Evolutionary conservation across 306 rosid species (phyloP).

Genomic region (Medicago ruthenica): DNA sequence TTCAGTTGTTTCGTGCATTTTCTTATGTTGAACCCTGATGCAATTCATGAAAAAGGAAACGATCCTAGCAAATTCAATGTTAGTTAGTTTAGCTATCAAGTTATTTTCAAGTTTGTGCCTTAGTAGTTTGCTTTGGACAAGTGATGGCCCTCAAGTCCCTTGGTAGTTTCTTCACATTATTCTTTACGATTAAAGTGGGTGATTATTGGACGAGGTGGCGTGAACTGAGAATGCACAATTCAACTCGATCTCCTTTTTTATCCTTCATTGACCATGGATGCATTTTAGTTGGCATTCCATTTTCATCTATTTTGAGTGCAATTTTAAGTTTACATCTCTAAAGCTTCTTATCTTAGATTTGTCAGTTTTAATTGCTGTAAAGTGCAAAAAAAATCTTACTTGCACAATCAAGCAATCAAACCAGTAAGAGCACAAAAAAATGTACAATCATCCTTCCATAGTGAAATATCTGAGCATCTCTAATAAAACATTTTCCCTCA

Average conservation of each 20-base stretch:
- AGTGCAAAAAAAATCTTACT: not conserved
- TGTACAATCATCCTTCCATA: not conserved
- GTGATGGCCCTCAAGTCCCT: slow-evolving; percentile 1
- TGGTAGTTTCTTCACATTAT: not conserved
- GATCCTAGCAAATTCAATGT: slow-evolving; percentile 18
- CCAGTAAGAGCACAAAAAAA: not conserved
- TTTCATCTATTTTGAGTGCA: too few species aligned
- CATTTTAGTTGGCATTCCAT: too few species aligned
- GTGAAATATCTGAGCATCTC: not conserved
- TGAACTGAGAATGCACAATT: not conserved
- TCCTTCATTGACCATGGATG: not conserved
- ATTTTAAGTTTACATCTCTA: too few species aligned
- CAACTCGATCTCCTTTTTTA: not conserved
- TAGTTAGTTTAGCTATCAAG: slow-evolving; percentile 14
- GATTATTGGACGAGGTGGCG: not conserved
- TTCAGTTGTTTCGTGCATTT: slow-evolving; percentile 15
- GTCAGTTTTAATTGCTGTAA: not conserved
- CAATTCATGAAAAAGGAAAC: slow-evolving; percentile 20
- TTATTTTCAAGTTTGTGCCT: slow-evolving; percentile 19
- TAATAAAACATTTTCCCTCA: not conserved
- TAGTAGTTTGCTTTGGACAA: slow-evolving; percentile 29
- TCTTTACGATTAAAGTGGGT: slow-evolving; percentile 24
- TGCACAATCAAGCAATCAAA: not conserved
- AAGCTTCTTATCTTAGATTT: not conserved
- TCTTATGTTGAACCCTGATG: slow-evolving; percentile 22